These are phyloP conservation scores for Chiua virens DNA, from an alignment of 768 basidiomycete genomes.

Conservation along the genomic window DNA sequence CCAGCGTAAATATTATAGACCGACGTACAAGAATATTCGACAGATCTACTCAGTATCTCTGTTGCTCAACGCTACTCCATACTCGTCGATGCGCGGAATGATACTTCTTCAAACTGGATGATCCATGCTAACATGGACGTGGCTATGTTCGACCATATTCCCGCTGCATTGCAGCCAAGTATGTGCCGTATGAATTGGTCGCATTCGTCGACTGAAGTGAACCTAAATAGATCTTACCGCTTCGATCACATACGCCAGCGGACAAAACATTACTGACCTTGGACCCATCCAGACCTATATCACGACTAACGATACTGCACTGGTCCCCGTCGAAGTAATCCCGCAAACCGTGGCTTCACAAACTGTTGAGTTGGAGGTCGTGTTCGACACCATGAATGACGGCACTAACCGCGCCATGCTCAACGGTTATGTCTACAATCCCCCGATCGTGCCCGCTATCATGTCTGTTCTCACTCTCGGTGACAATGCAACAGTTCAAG, in stretches of 20 bases:
- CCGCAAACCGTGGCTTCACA: slow-evolving; percentile 52
- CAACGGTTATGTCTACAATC: slow-evolving; percentile 67
- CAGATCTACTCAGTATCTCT: slow-evolving; percentile 70
- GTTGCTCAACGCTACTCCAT: slow-evolving; percentile 94
- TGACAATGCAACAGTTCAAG: slow-evolving; percentile 57
- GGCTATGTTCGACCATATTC: slow-evolving; percentile 85
- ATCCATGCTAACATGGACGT: slow-evolving; percentile 91
- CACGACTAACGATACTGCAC: slow-evolving; percentile 62
- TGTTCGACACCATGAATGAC: slow-evolving; percentile 83
- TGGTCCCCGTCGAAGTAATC: slow-evolving; percentile 60
- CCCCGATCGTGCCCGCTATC: slow-evolving; percentile 71
- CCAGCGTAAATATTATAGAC: slow-evolving; percentile 41
- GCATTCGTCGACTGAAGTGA: background rate
- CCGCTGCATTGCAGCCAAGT: slow-evolving; percentile 74
- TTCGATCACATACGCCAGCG: slow-evolving; percentile 70
- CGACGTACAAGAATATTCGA: slow-evolving; percentile 72
- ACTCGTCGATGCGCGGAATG: slow-evolving; percentile 88
- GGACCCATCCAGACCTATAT: slow-evolving; percentile 57
- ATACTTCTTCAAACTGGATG: slow-evolving; percentile 80
- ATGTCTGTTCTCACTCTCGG: slow-evolving; percentile 80
- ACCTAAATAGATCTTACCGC: slow-evolving; percentile 69
- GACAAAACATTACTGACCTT: slow-evolving; percentile 50
- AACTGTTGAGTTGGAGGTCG: slow-evolving; percentile 67
- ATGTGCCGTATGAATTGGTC: slow-evolving; percentile 25
- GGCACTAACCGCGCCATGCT: slow-evolving; percentile 85